Conservation (phyloP, 164 flowering plant genomes). For the Tetrastigma voinierianum region DNA sequence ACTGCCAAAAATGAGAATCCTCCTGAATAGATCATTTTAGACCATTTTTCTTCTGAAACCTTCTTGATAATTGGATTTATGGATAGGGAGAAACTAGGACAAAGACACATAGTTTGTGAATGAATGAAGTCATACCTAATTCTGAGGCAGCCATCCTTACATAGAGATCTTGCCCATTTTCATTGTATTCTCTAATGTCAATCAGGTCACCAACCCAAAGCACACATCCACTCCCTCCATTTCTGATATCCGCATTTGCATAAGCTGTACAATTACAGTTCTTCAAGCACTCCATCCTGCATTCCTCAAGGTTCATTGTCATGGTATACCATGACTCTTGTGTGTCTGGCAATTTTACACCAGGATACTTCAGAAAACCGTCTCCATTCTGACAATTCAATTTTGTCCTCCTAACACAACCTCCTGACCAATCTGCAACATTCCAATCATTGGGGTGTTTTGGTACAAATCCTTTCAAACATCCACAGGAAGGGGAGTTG, state of each 20-base stretch:
- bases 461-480: conserved; percentile 28
- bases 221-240: too few relatives aligned
- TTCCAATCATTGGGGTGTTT: conserved; percentile 13
- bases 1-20: too few relatives aligned
- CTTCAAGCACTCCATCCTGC: conserved; percentile 7
- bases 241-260: neutral
- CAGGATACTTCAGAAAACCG: neutral
- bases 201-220: too few relatives aligned
- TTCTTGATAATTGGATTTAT: too few relatives aligned
- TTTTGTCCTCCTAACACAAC: neutral
- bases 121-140: too few relatives aligned
- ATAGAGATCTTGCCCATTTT: too few relatives aligned
- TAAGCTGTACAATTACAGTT: conserved; percentile 21
- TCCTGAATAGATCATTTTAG: too few relatives aligned
- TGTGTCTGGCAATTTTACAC: conserved; percentile 11
- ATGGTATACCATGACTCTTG: neutral
- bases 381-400: neutral
- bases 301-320: conserved; percentile 11
- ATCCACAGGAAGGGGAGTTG: conserved; percentile 18
- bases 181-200: too few relatives aligned
- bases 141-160: too few relatives aligned
- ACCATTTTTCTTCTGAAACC: too few relatives aligned
- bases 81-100: too few relatives aligned
- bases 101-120: too few relatives aligned
- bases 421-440: neutral